Evolutionary conservation across 2,329 filamentous ascomycete species (phyloP).

Genomic region (Lachnellula willkommii): DNA sequence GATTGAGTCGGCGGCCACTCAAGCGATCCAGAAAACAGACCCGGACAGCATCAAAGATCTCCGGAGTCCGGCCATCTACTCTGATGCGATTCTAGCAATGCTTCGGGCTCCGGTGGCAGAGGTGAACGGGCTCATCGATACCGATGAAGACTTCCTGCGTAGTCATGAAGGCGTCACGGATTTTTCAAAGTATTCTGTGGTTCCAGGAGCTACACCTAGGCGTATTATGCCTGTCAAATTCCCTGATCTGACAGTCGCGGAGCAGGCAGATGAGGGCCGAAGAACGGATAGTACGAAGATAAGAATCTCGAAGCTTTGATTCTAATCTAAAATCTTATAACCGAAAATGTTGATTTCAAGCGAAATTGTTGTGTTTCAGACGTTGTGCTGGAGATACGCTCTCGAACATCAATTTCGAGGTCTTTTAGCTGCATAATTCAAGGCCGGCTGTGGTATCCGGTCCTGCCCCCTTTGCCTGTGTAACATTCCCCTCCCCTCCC

Average conservation of each 20-base stretch:
- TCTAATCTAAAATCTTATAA: not conserved
- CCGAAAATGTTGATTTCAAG: not conserved
- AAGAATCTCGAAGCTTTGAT: slow-evolving; percentile 16
- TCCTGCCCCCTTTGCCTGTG: too few species aligned
- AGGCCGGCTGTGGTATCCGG: too few species aligned
- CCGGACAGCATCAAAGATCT: slow-evolving; percentile 51
- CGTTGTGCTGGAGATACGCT: too few species aligned
- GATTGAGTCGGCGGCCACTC: slow-evolving; percentile 72
- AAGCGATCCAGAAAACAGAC: slow-evolving; percentile 42
- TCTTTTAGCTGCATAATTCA: too few species aligned
- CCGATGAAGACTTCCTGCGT: slow-evolving; percentile 78
- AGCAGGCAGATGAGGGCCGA: slow-evolving; percentile 75
- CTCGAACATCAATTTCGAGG: too few species aligned
- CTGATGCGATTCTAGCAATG: slow-evolving; percentile 72
- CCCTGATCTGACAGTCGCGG: slow-evolving; percentile 65
- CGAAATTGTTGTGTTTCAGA: not conserved
- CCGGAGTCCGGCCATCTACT: slow-evolving; percentile 69
- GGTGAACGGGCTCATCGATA: slow-evolving; percentile 67
- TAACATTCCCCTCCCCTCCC: too few species aligned
- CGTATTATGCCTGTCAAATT: slow-evolving; percentile 69
- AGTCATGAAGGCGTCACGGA: slow-evolving; percentile 58
- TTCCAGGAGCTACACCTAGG: slow-evolving; percentile 57
- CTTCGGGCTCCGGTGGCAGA: slow-evolving; percentile 50
- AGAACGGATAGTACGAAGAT: slow-evolving; percentile 58
- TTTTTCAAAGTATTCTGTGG: slow-evolving; percentile 67